phyloP scores from a whole-genome alignment of 2,329 filamentous ascomycete species.

The Purpureocillium lavendulum region DNA sequence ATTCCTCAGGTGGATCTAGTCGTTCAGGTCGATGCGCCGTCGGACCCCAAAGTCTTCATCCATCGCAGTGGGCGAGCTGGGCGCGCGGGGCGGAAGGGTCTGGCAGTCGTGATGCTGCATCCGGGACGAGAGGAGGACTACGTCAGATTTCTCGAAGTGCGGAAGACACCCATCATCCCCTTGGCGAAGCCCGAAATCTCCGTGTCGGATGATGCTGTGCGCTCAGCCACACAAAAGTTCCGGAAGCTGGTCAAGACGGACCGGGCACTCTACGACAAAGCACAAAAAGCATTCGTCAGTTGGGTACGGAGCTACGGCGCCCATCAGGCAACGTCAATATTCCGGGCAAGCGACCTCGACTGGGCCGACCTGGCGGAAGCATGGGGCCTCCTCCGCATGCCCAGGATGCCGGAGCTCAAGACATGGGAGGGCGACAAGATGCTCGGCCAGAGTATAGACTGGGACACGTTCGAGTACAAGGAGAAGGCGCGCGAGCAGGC shows the following conservation, averaged over 20 bases:
- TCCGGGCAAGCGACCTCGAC: constrained; percentile 71
- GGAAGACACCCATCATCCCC: constrained; percentile 72
- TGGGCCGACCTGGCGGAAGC: constrained; percentile 74
- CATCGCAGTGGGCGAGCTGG: constrained; percentile 88
- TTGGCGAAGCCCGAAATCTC: constrained; percentile 49
- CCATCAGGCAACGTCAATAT: constrained; percentile 86
- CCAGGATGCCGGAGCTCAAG: constrained; percentile 87
- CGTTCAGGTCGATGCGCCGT: constrained; percentile 73
- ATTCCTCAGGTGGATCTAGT: constrained; percentile 89
- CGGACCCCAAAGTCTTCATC: constrained; percentile 90
- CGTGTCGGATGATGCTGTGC: constrained; percentile 54
- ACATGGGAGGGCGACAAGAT: constrained; percentile 61
- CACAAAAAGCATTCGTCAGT: constrained; percentile 83
- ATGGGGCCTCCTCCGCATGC: constrained; percentile 81
- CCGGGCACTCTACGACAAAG: constrained; percentile 69
- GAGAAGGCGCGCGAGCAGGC: constrained; percentile 64
- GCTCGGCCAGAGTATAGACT: constrained; percentile 56
- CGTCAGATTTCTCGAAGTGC: constrained; percentile 74
- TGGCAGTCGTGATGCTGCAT: constrained; percentile 79
- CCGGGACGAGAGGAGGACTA: constrained; percentile 86
- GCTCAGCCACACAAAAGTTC: constrained; percentile 48
- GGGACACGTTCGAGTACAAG: constrained; percentile 61
- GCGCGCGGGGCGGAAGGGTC: constrained; percentile 75
- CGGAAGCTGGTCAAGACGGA: constrained; percentile 46
- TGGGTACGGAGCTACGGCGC: constrained; percentile 90